Conservation (phyloP, 2,329 filamentous ascomycete species). For the Pseudogymnoascus verrucosus region DNA sequence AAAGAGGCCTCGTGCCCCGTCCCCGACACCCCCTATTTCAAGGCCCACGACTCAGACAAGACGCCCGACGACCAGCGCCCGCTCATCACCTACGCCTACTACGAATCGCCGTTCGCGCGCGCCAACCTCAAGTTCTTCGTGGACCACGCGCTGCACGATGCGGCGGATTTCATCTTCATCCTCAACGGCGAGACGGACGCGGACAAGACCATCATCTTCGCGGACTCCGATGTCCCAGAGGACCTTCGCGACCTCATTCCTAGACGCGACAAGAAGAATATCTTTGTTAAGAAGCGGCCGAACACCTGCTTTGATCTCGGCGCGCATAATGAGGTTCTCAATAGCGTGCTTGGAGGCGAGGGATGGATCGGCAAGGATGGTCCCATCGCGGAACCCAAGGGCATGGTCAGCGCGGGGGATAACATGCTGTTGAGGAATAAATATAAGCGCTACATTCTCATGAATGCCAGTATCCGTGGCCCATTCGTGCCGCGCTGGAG, state of each 20-base stretch:
- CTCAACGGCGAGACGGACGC: slow-evolving; percentile 8
- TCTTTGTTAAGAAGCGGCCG: background rate
- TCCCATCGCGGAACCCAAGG: background rate
- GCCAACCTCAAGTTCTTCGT: slow-evolving; percentile 9
- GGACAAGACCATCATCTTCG: slow-evolving; percentile 3
- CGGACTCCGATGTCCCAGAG: background rate
- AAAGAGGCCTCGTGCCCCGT: background rate
- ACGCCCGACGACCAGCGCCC: slow-evolving; percentile 3
- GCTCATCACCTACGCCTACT: slow-evolving; percentile 14
- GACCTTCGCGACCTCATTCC: background rate
- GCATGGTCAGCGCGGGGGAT: background rate
- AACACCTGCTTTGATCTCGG: slow-evolving; percentile 10
- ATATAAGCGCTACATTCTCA: slow-evolving; percentile 9
- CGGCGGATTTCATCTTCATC: slow-evolving; percentile 10
- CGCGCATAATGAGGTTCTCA: slow-evolving; percentile 2
- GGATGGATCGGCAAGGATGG: slow-evolving; percentile 3
- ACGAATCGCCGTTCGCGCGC: slow-evolving; percentile 1
- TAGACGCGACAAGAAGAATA: background rate
- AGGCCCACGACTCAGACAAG: background rate
- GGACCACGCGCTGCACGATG: slow-evolving; percentile 5
- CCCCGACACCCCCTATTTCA: background rate
- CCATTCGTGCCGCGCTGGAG: slow-evolving; percentile 10
- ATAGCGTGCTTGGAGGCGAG: background rate
- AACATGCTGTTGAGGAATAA: background rate
- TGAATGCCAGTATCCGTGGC: slow-evolving; percentile 9